phyloP scores from a whole-genome alignment of 768 basidiomycete genomes.

The Chalciporus chontae region DNA sequence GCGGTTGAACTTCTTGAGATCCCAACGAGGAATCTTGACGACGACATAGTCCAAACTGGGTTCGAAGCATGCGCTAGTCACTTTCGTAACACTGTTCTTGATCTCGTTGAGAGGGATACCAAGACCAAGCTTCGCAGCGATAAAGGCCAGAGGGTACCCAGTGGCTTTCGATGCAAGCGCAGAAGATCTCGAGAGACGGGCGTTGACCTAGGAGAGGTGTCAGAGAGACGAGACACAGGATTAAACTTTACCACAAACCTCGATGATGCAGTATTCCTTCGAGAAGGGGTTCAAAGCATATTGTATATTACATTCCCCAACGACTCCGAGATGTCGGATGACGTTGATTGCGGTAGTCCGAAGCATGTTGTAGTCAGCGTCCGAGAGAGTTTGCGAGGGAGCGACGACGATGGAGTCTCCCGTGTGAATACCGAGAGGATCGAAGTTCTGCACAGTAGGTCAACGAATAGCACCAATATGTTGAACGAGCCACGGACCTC shows the following conservation, averaged over 20 bases:
- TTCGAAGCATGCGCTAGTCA: slow-evolving; percentile 96
- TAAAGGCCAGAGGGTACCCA: slow-evolving; percentile 96
- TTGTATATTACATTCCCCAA: slow-evolving; percentile 99
- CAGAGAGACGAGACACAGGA: background rate
- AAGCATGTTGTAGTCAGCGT: slow-evolving; percentile 99
- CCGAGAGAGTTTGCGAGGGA: slow-evolving; percentile 97
- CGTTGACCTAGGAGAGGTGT: slow-evolving; percentile 61
- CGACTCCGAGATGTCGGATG: slow-evolving; percentile 95
- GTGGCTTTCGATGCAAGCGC: slow-evolving; percentile 98
- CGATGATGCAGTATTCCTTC: slow-evolving; percentile 98
- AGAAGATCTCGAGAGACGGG: slow-evolving; percentile 96
- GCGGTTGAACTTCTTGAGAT: slow-evolving; percentile 95
- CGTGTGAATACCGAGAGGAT: slow-evolving; percentile 97
- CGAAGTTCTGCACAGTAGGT: slow-evolving; percentile 75
- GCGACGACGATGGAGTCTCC: slow-evolving; percentile 98
- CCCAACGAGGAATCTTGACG: slow-evolving; percentile 99
- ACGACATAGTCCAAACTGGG: slow-evolving; percentile 96
- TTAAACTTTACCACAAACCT: slow-evolving; percentile 44
- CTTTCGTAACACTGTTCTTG: slow-evolving; percentile 95
- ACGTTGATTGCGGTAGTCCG: slow-evolving; percentile 98
- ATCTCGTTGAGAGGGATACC: slow-evolving; percentile 97
- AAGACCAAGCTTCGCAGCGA: slow-evolving; percentile 96
- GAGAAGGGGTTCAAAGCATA: slow-evolving; percentile 95
- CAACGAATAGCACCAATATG: background rate
- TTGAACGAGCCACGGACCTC: slow-evolving; percentile 61